phyloP scores from a whole-genome alignment of 768 basidiomycete species.

The Tremella yokohamensis region DNA sequence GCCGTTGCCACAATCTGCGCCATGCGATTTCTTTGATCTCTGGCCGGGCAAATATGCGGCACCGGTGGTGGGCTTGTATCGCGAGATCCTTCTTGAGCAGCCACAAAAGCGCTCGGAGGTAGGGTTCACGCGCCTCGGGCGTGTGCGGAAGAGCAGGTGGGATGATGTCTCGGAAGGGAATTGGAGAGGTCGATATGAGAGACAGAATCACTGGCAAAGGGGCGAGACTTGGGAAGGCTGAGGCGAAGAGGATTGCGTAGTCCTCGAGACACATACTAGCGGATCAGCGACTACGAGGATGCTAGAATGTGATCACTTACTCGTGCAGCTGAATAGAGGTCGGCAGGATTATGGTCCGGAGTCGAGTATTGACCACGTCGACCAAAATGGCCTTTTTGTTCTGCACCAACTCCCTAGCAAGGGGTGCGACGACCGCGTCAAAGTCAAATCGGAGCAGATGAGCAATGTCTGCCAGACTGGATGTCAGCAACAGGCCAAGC shows the following conservation, averaged over 20 bases:
- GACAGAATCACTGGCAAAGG: conserved; percentile 62
- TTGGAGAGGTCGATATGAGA: conserved; percentile 63
- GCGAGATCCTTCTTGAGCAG: conserved; percentile 82
- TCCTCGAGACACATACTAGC: conserved; percentile 57
- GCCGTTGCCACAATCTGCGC: conserved; percentile 33
- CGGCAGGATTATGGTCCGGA: conserved; percentile 78
- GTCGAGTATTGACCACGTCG: conserved; percentile 70
- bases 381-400: conserved; percentile 86
- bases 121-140: conserved; percentile 62
- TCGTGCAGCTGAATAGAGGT: conserved; percentile 46
- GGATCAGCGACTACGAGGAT: conserved; percentile 54
- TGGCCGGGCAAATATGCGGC: conserved; percentile 74
- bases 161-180: conserved; percentile 74
- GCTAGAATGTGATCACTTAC: conserved; percentile 19
- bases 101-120: conserved; percentile 83
- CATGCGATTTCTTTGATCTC: conserved; percentile 70
- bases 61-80: conserved; percentile 75
- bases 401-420: conserved; percentile 87
- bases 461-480: conserved; percentile 48
- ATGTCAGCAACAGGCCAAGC: background rate
- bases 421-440: conserved; percentile 69
- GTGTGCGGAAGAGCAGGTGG: conserved; percentile 42
- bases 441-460: conserved; percentile 44
- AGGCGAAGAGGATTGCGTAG: conserved; percentile 17
- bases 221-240: conserved; percentile 26